These are phyloP conservation scores for Epichloe scottii DNA, from an alignment of 2,329 filamentous ascomycete genomes.

Conservation along the genomic window DNA sequence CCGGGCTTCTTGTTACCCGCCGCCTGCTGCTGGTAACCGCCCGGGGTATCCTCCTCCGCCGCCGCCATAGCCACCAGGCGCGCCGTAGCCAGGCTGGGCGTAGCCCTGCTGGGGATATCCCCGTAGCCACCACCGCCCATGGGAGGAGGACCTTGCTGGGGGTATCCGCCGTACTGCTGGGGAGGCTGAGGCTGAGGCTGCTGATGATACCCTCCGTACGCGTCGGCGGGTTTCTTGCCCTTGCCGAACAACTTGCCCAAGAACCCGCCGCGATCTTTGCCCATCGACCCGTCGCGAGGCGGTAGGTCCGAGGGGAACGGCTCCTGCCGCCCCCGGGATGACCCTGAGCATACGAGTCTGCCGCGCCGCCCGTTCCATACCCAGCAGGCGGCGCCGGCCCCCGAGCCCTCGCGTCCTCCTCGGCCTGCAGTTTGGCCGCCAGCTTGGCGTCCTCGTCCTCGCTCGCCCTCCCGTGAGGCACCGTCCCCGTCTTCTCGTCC, in stretches of 20 bases:
- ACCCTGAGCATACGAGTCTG: constrained; percentile 16
- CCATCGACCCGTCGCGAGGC: constrained; percentile 26
- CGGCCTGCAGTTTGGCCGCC: constrained; percentile 67
- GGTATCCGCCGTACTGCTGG: constrained; percentile 3
- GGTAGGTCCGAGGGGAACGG: constrained; percentile 28
- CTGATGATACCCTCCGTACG: constrained; percentile 1
- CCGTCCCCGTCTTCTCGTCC: constrained; percentile 6
- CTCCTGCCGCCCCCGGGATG: constrained; percentile 8
- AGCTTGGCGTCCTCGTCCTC: constrained; percentile 57
- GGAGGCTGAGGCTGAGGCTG: not conserved
- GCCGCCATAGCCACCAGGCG: constrained; percentile 16
- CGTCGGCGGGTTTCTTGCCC: constrained; percentile 15
- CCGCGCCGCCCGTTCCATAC: constrained; percentile 18
- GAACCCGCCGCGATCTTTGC: constrained; percentile 26
- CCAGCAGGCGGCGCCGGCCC: constrained; percentile 21
- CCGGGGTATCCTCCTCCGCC: constrained; percentile 9
- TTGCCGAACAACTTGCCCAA: constrained; percentile 41
- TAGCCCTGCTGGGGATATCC: constrained; percentile 9
- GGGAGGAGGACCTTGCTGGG: constrained; percentile 7
- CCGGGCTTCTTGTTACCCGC: constrained; percentile 32
- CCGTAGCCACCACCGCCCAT: constrained; percentile 4
- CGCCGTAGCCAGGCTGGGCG: constrained; percentile 19
- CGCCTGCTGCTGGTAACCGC: constrained; percentile 20
- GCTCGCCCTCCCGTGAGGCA: constrained; percentile 14
- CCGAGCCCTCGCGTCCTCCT: constrained; percentile 57